Conservation (phyloP, 176 grass and related monocot genomes). For the Themeda triandra region DNA sequence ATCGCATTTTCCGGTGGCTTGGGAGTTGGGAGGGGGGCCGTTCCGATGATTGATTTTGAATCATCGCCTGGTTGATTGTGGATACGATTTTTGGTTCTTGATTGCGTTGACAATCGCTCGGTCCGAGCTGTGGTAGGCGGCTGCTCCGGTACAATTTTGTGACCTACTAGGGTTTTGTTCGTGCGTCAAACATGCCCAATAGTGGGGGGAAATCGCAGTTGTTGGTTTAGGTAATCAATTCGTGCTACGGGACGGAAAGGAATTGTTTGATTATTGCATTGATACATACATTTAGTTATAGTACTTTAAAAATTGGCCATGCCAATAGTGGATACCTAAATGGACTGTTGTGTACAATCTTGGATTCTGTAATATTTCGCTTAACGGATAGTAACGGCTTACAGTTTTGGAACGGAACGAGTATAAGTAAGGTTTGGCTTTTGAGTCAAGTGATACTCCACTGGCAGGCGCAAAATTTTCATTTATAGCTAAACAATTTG, state of each 20-base stretch:
- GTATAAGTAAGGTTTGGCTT: no score
- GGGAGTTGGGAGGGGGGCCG: neutral
- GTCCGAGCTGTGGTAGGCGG: neutral
- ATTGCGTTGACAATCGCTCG: neutral
- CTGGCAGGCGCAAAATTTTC: no score
- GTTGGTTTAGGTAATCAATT: neutral
- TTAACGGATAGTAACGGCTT: no score
- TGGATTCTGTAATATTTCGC: neutral
- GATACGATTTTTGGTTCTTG: neutral
- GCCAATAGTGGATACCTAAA: neutral
- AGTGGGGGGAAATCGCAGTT: neutral
- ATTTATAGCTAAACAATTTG: no score
- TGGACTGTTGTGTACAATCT: neutral
- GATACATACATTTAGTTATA: neutral
- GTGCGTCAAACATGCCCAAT: neutral
- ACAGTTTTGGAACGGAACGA: no score
- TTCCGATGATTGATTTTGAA: neutral
- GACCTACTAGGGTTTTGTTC: constrained; percentile 24
- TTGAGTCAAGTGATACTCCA: no score
- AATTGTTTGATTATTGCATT: neutral
- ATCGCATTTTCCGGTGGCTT: neutral
- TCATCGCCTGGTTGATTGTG: neutral
- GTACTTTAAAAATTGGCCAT: neutral
- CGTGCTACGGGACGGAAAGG: neutral
- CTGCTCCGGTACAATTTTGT: neutral